Conservation (phyloP, 495 filamentous ascomycete species). For the Lasiosphaeriaceae sp. region DNA sequence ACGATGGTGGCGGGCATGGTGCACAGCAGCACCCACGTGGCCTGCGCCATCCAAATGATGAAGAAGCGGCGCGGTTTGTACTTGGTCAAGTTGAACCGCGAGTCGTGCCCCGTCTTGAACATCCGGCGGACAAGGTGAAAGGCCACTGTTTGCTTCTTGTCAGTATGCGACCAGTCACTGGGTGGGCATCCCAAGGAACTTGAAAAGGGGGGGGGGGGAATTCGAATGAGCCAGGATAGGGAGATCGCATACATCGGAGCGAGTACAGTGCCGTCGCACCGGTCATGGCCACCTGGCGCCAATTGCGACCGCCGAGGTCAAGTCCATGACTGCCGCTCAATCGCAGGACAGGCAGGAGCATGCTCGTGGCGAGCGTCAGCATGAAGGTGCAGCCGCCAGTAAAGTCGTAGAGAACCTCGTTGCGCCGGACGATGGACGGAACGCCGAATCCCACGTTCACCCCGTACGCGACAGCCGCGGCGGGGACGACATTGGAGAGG, state of each 20-base stretch:
- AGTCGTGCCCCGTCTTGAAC: slow-evolving; percentile 52
- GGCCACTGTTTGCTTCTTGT: slow-evolving; percentile 43
- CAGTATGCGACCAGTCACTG: too few relatives aligned
- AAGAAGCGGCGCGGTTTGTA: slow-evolving; percentile 49
- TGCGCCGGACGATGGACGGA: slow-evolving; percentile 51
- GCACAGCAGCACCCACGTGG: slow-evolving; percentile 58
- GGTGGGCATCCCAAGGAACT: neutral
- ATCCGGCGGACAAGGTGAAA: slow-evolving; percentile 56
- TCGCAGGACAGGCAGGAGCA: slow-evolving; percentile 54
- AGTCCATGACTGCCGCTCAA: slow-evolving; percentile 11
- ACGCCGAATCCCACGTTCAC: slow-evolving; percentile 53
- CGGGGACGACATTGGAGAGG: slow-evolving; percentile 56
- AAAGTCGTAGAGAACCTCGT: slow-evolving; percentile 61
- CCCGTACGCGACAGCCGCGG: slow-evolving; percentile 49
- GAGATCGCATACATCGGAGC: slow-evolving; percentile 42
- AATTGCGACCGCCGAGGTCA: slow-evolving; percentile 42
- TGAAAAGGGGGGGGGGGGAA: neutral
- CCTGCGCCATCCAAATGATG: slow-evolving; percentile 55
- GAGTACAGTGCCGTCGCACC: slow-evolving; percentile 55
- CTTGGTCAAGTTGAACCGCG: slow-evolving; percentile 57
- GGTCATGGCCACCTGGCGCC: slow-evolving; percentile 58
- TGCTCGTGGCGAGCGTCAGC: slow-evolving; percentile 46
- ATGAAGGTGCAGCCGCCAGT: slow-evolving; percentile 60
- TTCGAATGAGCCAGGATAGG: too few relatives aligned
- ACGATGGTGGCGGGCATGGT: slow-evolving; percentile 54